These are phyloP conservation scores for Cladosporium sphaerospermum DNA, from an alignment of 2,329 filamentous ascomycete genomes.

Conservation along the genomic window DNA sequence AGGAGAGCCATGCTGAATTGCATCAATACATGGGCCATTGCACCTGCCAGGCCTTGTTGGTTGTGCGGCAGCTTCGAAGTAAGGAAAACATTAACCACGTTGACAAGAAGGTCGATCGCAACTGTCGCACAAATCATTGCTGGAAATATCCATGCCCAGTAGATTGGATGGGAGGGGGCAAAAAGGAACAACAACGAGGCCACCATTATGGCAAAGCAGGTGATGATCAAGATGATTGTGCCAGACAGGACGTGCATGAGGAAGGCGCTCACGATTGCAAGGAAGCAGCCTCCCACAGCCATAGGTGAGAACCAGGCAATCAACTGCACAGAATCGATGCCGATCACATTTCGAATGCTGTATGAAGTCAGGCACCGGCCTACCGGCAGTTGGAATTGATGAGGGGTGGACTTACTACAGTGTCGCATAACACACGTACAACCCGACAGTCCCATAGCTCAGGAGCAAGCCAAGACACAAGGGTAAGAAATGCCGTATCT, in stretches of 20 bases:
- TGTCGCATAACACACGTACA: slow-evolving; percentile 64
- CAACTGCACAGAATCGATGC: slow-evolving; percentile 53
- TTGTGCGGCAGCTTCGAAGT: slow-evolving; percentile 62
- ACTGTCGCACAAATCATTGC: slow-evolving; percentile 63
- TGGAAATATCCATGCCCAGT: slow-evolving; percentile 71
- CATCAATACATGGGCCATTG: slow-evolving; percentile 62
- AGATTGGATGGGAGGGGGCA: slow-evolving; percentile 49
- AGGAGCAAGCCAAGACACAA: slow-evolving; percentile 57
- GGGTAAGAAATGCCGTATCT: slow-evolving; percentile 60
- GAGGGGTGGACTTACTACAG: slow-evolving; percentile 50
- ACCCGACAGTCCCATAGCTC: slow-evolving; percentile 61
- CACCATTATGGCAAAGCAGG: slow-evolving; percentile 53
- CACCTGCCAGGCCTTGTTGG: slow-evolving; percentile 65
- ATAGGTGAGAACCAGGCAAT: slow-evolving; percentile 65
- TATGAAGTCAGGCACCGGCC: background rate
- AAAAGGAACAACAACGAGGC: slow-evolving; percentile 58
- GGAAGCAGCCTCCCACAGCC: slow-evolving; percentile 59
- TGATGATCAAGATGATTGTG: slow-evolving; percentile 56
- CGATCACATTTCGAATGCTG: slow-evolving; percentile 56
- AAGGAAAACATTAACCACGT: slow-evolving; percentile 66
- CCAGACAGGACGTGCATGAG: slow-evolving; percentile 62
- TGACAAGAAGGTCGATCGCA: slow-evolving; percentile 69
- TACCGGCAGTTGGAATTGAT: background rate
- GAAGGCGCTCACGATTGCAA: slow-evolving; percentile 57
- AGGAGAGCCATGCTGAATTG: slow-evolving; percentile 68